Evolutionary conservation across 2,329 filamentous ascomycete genomes (phyloP), one percentile per base, ranked within the genome.

Genomic region (Fonsecaea multimorphosa): DNA sequence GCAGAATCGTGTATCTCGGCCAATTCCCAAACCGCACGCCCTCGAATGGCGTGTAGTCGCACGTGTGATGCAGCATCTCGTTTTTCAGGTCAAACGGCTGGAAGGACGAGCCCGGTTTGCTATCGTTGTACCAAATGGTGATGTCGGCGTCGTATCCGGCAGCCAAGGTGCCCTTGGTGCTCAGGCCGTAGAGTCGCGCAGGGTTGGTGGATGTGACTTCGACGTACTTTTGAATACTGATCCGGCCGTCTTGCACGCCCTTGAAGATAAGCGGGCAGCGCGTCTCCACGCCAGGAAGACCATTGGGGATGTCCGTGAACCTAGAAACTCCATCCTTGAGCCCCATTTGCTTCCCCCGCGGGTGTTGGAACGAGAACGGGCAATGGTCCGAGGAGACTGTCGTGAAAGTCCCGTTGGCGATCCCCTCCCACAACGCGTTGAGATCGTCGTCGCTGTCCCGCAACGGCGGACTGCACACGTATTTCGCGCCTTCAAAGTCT

Each of bases 361-460:
- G 67, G 1, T 75, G 74, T 51, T 78, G 73, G 31, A 60, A 87
- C 8, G 44, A 66, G 78, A 77, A 61, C 3, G 80, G 78, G 9
- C 76, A 77, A 68, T 83, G 81, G 65, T 83, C 81, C 0, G 81
- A 84, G 12, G 80, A 83, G 14, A 86, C 76, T 1, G 83, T 79
- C 0, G 84, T 83, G 68, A 86, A 86, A 0, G 84, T 86, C 2
- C 82, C 82, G 68, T 86, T 83, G 3, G 76, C 74, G 1, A 86
- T 74, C 0, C 81, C 82, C 2, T 75, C 70, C 83, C 84, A 85
- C 62, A 86, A 82, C 1, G 76, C 80, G 44, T 82, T 79, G 61
- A 83, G 79, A 68, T 85, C 84, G 12, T 71, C 73, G 44, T 76
- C 75, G 31, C 78, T 77, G 58, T 84, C 80, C 3, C 83, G 75